Base-by-base conservation (phyloP, 331 rosid genomes). In the Malus hybrid region DNA sequence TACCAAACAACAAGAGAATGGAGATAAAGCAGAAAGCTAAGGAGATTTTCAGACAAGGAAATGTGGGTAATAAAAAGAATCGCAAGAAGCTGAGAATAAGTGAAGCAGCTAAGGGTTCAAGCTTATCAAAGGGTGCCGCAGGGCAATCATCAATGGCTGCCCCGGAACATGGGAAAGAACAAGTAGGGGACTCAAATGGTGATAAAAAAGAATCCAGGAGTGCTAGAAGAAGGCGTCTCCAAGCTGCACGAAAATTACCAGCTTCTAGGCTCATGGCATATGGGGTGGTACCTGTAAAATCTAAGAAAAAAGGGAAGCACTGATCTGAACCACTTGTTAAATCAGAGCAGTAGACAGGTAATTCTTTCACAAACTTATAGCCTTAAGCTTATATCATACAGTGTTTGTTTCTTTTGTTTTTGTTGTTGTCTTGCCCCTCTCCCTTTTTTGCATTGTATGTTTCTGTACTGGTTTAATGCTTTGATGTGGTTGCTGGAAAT, bases 11-110 rank as follows among this genome's bases (percentile, higher is more conserved):
- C 65, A 85, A 82, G 78, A 82, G 88, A 75, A 70, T 78, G 52
- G 83, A 79, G 73, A 74, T 94, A 78, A 94, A 92, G 84, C 79
- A 71, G 90, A 92, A 78, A 81, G 73, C 87, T 48, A 83, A 65
- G 80, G 96, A 94, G 61, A 80, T 85, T 67, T 84, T 83, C 13
- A 74, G 66, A 33, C 81, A 70, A 76, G 80, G 79, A 74, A 73
- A 69, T 42, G 44, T 3, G 66, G 71, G 70, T 57, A 72, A 73
- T 5, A 85, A 71, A 64, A 87, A 84, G 56, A 72, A 48, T 70
- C 61, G 34, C 9, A 84, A 78, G 76, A 78, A 67, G 86, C 84
- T 78, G 76, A 74, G 34, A 79, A 52, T 76, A 19, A 85, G 46
- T 77, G 80, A 72, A 48, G 77, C 83, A 42, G 84, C 77, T 12